These are phyloP conservation scores for Phylloporus sp. DNA, from an alignment of 768 basidiomycete species.

Conservation along the genomic window DNA sequence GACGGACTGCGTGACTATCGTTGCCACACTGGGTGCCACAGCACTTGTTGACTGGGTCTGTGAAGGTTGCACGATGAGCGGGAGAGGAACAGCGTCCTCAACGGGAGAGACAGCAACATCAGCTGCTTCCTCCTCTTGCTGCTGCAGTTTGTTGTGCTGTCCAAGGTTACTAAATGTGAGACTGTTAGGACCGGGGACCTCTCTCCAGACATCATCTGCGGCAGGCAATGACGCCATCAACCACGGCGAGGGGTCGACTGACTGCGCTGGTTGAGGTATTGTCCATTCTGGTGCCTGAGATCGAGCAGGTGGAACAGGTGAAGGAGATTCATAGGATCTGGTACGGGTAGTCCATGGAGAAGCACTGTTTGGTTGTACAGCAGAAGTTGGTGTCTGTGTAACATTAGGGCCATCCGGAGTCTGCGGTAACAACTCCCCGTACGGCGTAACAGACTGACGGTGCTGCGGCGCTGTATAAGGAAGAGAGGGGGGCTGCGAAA, in stretches of 20 bases:
- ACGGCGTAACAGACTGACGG: conserved; percentile 20
- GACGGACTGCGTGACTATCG: conserved; percentile 3
- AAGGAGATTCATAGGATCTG: conserved; percentile 20
- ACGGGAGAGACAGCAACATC: conserved; percentile 15
- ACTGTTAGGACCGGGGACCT: conserved; percentile 42
- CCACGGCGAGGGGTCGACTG: conserved; percentile 54
- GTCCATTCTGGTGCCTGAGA: conserved; percentile 38
- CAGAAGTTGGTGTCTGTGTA: conserved; percentile 20
- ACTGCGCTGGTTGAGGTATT: conserved; percentile 16
- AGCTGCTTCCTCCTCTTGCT: conserved; percentile 28
- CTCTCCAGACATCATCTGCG: conserved; percentile 47
- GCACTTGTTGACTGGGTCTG: conserved; percentile 16
- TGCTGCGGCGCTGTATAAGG: conserved; percentile 20
- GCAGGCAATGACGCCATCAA: conserved; percentile 43
- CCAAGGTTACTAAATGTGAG: conserved; percentile 56
- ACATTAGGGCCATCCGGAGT: conserved; percentile 13
- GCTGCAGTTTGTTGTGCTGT: conserved; percentile 54
- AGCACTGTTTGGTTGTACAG: conserved; percentile 17
- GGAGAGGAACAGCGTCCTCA: conserved; percentile 15
- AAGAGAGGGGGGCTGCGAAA: conserved; percentile 20
- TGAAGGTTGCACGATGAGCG: conserved; percentile 7
- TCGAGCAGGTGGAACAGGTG: conserved; percentile 23
- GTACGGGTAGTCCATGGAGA: conserved; percentile 24
- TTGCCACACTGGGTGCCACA: conserved; percentile 1
- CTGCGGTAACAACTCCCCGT: conserved; percentile 20